Conservation (phyloP, 2,329 filamentous ascomycete species). For the Aspergillus viridinutans region DNA sequence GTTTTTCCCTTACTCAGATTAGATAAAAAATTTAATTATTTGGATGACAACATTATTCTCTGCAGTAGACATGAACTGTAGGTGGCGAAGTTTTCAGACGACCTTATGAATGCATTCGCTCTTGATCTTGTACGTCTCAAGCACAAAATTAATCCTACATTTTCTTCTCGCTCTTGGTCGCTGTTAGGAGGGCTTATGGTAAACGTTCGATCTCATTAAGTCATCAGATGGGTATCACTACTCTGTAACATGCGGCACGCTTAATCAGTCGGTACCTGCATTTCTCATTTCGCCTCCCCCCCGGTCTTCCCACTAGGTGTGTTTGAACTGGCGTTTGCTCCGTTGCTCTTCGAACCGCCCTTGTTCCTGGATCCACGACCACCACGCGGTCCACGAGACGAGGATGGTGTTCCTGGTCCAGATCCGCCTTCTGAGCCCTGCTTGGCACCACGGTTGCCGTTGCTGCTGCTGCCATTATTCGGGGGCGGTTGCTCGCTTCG, state of each 20-base stretch:
- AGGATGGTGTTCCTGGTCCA: conserved; percentile 1
- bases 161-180: not conserved
- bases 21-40: not conserved
- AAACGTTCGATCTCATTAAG: no score
- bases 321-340: conserved; percentile 6
- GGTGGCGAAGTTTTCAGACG: no score
- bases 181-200: not conserved
- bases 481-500: conserved; percentile 20
- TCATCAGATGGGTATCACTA: not conserved
- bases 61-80: not conserved
- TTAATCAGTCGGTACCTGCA: not conserved
- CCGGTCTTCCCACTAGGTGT: conserved; percentile 8
- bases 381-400: conserved; percentile 17
- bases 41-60: no score
- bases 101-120: no score
- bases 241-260: not conserved
- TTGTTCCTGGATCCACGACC: conserved; percentile 16
- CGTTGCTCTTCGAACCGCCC: conserved; percentile 10
- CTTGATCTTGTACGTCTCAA: no score
- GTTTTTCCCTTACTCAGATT: not conserved
- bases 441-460: conserved; percentile 4
- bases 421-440: conserved; percentile 14
- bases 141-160: not conserved
- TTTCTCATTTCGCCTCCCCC: conserved; percentile 13
- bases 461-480: conserved; percentile 2